A percentile compares a stretch with the other conserved stretches of the same genome.
phyloP scores from a whole-genome alignment of 306 rosid genomes.

The Hippophae gyantsensis region DNA sequence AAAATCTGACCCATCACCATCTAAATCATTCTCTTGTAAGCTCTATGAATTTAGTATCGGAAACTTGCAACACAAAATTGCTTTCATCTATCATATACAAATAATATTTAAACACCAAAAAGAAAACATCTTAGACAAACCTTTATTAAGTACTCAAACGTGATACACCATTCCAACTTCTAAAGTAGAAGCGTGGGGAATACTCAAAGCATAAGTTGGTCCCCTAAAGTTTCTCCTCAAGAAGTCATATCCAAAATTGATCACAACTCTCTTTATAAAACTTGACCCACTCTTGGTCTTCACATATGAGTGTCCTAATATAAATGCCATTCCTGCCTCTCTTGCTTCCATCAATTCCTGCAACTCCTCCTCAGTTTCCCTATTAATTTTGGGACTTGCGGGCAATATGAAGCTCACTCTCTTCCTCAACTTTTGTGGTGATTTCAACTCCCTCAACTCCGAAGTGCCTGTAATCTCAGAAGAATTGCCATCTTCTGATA shows the following conservation, averaged over 20 bases:
- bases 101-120: slow-evolving; percentile 7
- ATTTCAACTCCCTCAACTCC: slow-evolving; percentile 53
- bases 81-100: slow-evolving; percentile 39
- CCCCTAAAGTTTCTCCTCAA: slow-evolving; percentile 89
- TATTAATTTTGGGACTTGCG: slow-evolving; percentile 51
- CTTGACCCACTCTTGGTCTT: slow-evolving; percentile 89
- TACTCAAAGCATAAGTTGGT: slow-evolving; percentile 67
- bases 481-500: slow-evolving; percentile 48
- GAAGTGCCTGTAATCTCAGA: slow-evolving; percentile 37
- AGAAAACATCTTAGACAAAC: slow-evolving; percentile 25
- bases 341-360: slow-evolving; percentile 85
- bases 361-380: slow-evolving; percentile 54
- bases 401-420: slow-evolving; percentile 77
- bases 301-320: slow-evolving; percentile 88
- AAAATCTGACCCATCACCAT: not conserved
- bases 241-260: slow-evolving; percentile 81
- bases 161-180: slow-evolving; percentile 94
- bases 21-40: slow-evolving; percentile 6
- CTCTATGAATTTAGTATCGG: slow-evolving; percentile 7
- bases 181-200: slow-evolving; percentile 89
- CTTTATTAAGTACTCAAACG: slow-evolving; percentile 39
- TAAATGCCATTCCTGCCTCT: slow-evolving; percentile 94
- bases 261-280: slow-evolving; percentile 61
- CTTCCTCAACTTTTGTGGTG: slow-evolving; percentile 47
- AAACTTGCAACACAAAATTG: slow-evolving; percentile 12